Base-by-base conservation (phyloP, 2,329 filamentous ascomycete genomes). In the Exutisphaerella laricina region DNA sequence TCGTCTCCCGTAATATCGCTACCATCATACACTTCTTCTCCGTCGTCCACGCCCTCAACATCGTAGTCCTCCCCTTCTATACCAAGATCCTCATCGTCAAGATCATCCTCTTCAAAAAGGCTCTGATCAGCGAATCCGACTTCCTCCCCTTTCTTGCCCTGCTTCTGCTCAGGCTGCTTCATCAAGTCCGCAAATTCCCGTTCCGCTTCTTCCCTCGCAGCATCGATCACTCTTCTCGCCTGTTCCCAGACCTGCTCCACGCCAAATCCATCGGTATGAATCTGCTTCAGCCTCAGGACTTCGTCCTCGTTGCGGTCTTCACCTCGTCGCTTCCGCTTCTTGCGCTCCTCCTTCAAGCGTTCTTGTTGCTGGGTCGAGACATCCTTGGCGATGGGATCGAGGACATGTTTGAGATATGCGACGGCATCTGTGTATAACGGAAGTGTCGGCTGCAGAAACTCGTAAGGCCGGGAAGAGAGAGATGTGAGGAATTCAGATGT, bases 191-290 rank as follows among this genome's bases (percentile, higher is more conserved):
- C 33, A 31, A 73, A 63, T 23, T 63, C 71, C 54, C 60, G 66
- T 55, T 77, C 72, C 3, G 77, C 70, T 57, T 82, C 74, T 13
- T 69, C 64, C 31, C 70, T 69, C 5, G 81, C 67, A 34, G 80
- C 78, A 49, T 84, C 75, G 44, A 97, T 81, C 14, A 97, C 87
- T 56, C 85, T 80, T 59, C 82, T 83, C 6, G 88, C 85, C 69
- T 98, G 92, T 65, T 96, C 87, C 85, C 90, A 98, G 31, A 98
- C 82, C 66, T 97, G 90, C 14, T 82, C 79, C 8, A 85, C 82
- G 56, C 85, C 85, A 56, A 97, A 95, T 0, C 90, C 92, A 44
- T 94, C 80, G 5, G 88, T 72, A 62, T 96, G 85, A 12, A 98
- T 71, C 65, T 85, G 88, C 57, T 85, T 82, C 57, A 95, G 71